Evolutionary conservation across 1,139 yeast genomes (phyloP).

Genomic region (Debaryomycetaceae sp.): DNA sequence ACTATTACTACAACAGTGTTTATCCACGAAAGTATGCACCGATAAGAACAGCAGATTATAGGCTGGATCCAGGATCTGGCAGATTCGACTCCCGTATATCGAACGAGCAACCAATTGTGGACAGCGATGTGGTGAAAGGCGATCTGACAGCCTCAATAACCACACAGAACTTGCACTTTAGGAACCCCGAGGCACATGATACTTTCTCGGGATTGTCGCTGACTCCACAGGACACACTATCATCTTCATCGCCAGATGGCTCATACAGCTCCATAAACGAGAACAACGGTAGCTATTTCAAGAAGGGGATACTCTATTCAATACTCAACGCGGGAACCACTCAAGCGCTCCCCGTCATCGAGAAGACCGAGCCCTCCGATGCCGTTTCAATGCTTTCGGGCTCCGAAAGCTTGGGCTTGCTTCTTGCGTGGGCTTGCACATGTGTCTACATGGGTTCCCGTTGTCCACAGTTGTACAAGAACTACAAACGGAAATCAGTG

Average conservation of each 20-base stretch:
- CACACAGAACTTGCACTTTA: background rate
- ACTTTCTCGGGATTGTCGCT: background rate
- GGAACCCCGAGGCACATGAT: background rate
- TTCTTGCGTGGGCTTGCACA: constrained; percentile 82
- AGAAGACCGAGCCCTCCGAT: background rate
- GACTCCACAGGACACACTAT: background rate
- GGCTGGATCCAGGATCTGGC: background rate
- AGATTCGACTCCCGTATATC: constrained; percentile 24
- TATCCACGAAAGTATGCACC: constrained; percentile 20
- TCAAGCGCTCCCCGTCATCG: constrained; percentile 18
- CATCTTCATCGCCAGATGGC: constrained; percentile 13
- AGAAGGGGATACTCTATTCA: constrained; percentile 14
- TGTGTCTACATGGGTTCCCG: constrained; percentile 72
- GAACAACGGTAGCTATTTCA: constrained; percentile 9
- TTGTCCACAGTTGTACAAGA: constrained; percentile 79
- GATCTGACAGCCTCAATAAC: constrained; percentile 58
- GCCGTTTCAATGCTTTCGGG: constrained; percentile 2
- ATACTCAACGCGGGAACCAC: constrained; percentile 20
- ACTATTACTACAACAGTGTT: constrained; percentile 60
- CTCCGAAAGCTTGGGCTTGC: constrained; percentile 38
- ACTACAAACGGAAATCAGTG: constrained; percentile 72
- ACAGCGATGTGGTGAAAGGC: constrained; percentile 31
- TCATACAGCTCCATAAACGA: constrained; percentile 25
- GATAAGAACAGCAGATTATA: background rate
- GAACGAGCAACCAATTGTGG: constrained; percentile 33